A percentile compares a stretch with the other conserved stretches of the same genome.
Evolutionary conservation across 2,329 filamentous ascomycete genomes (phyloP).

Genomic region (Zasmidium citrigriseum): DNA sequence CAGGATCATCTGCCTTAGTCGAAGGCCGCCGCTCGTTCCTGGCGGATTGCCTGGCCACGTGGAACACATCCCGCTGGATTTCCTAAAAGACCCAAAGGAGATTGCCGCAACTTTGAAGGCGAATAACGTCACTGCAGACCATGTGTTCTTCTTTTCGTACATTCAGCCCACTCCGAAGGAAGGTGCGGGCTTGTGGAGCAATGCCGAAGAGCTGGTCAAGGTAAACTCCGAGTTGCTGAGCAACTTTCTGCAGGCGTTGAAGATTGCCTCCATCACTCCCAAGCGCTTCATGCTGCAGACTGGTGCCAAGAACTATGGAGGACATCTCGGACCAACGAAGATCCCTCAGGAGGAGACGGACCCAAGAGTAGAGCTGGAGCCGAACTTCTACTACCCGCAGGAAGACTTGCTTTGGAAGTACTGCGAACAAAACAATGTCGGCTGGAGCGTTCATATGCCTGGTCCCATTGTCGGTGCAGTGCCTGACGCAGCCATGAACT

Average conservation of each 20-base stretch:
- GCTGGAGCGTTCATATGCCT: constrained; percentile 52
- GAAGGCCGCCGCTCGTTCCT: constrained; percentile 44
- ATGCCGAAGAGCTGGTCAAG: constrained; percentile 52
- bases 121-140: constrained; percentile 39
- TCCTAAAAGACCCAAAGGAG: constrained; percentile 38
- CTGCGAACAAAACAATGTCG: constrained; percentile 39
- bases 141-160: constrained; percentile 59
- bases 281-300: constrained; percentile 54
- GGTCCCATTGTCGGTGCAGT: constrained; percentile 53
- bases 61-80: constrained; percentile 40
- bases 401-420: constrained; percentile 51
- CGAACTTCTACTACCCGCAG: constrained; percentile 59
- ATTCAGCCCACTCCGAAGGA: constrained; percentile 52
- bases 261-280: constrained; percentile 44
- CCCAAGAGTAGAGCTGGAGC: constrained; percentile 44
- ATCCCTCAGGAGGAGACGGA: constrained; percentile 51
- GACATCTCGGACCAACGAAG: constrained; percentile 50
- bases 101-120: constrained; percentile 39
- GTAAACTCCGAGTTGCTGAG: constrained; percentile 52
- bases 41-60: constrained; percentile 28
- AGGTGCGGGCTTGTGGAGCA: constrained; percentile 49
- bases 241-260: constrained; percentile 52
- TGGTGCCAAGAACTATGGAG: constrained; percentile 55
- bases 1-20: constrained; percentile 54
- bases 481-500: constrained; percentile 54